phyloP scores from a whole-genome alignment of 73 alveolate genomes.

The Paramecium bursaria region DNA sequence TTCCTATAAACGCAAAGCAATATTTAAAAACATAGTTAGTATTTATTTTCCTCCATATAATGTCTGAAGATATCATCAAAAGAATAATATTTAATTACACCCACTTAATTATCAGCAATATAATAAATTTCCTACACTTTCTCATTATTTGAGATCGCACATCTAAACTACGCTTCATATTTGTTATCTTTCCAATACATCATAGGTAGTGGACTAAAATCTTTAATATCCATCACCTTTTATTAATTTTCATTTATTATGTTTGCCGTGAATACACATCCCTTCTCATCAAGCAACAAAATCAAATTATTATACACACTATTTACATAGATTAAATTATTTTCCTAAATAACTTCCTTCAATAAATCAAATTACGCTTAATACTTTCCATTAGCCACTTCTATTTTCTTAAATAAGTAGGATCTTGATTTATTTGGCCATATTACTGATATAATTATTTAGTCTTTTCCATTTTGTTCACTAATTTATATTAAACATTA shows the following conservation, averaged over 20 bases:
- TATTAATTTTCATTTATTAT: neutral
- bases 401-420: neutral
- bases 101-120: neutral
- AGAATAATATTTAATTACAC: slow-evolving; percentile 23
- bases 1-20: slow-evolving; percentile 30
- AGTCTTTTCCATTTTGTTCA: slow-evolving; percentile 2
- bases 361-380: slow-evolving; percentile 16
- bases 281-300: slow-evolving; percentile 21
- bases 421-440: slow-evolving; percentile 19
- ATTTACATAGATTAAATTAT: slow-evolving; percentile 35
- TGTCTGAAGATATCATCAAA: slow-evolving; percentile 53
- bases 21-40: slow-evolving; percentile 23
- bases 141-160: slow-evolving; percentile 32
- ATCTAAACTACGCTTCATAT: slow-evolving; percentile 38
- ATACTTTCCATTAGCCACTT: slow-evolving; percentile 15
- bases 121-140: slow-evolving; percentile 23
- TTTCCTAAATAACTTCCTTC: neutral
- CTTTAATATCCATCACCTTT: neutral
- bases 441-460: neutral
- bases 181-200: slow-evolving; percentile 62
- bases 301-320: slow-evolving; percentile 36
- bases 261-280: slow-evolving; percentile 21
- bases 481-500: slow-evolving; percentile 19
- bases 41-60: slow-evolving; percentile 16
- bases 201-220: slow-evolving; percentile 26